Evolutionary conservation across 345 rosid species (phyloP), one percentile per base, ranked within the genome.

Genomic region (Gossypium bickii): DNA sequence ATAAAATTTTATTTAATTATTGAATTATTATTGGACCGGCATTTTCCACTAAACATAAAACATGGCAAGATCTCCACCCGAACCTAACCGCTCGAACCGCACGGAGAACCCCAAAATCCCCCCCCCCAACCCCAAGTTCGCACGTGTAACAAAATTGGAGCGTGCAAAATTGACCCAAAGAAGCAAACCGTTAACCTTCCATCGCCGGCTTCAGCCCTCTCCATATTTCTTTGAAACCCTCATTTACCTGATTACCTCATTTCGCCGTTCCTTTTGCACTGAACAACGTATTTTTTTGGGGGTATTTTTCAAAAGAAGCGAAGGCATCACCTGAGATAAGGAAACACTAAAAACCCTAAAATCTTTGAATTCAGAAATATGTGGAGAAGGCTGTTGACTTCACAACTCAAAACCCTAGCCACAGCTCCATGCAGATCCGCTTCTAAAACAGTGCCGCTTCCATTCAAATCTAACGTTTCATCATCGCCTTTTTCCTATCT

Each of bases 361-460:
- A 17, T 55, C 57, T 34, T 29, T 7, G 20, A 62, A 10, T 52
- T 17, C 59, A 17, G 7, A 55, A 87, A 63, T 79, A 93, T 93
- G 98, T 93, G 96, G 98, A 89, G 94, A 84, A 85, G 94, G 82
- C 72, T 85, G 78, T 77, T 80, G 65, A 76, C 82, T 78, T 89
- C 94, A 47, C 87, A 87, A 49, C 87, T 94, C 80, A 92, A 83
- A 88, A 80, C 93, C 90, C 92, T 89, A 72, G 91, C 89, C 67
- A 63, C 78, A 20, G 27, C 76, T 17, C 49, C 81, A 51, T 77
- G 79, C 79, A 86, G 83, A 82, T 87, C 86, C 41, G 67, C 74
- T 41, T 41, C 74, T 43, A 15, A 16, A 3, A 16, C 49, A 57
- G 41, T 57, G 77, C 83, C 81, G 69, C 80, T 72, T 80, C 72